Percentiles rank a stretch among this genome's conserved stretches.
phyloP scores from a whole-genome alignment of 345 rosid genomes.

The Hypericum androsaemum region DNA sequence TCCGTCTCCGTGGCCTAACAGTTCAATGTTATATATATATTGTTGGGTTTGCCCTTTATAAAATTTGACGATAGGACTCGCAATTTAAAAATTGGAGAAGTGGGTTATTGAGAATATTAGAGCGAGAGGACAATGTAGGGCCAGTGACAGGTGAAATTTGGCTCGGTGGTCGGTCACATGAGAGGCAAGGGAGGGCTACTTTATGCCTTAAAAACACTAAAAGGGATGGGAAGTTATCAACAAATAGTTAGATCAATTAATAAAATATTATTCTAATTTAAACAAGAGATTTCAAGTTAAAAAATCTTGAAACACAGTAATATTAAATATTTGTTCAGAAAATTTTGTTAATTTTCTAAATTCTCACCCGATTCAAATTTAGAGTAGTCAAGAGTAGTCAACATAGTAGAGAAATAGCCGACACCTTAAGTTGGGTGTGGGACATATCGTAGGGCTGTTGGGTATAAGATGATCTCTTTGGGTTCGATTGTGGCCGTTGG shows the following conservation, averaged over 20 bases:
- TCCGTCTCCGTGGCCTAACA: constrained; percentile 8
- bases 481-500: constrained; percentile 38
- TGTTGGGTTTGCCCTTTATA: constrained; percentile 7
- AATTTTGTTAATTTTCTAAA: no score
- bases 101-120: no score
- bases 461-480: constrained; percentile 18
- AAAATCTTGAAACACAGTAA: no score
- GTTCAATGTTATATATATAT: background rate
- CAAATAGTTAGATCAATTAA: no score
- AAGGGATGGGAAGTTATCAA: no score
- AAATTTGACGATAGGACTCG: background rate
- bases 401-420: constrained; percentile 13
- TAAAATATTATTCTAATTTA: no score
- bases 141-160: constrained; percentile 39
- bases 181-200: constrained; percentile 47
- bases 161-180: constrained; percentile 62
- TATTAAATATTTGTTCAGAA: no score
- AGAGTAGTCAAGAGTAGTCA: no score
- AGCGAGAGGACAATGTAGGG: constrained; percentile 23
- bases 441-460: constrained; percentile 37
- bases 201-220: no score
- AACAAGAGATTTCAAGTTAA: no score
- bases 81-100: no score
- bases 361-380: no score
- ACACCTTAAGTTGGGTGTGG: constrained; percentile 35